Evolutionary conservation across 192 early-diverging fungal genomes (phyloP).

Genomic region (Haplosporangium gracile): DNA sequence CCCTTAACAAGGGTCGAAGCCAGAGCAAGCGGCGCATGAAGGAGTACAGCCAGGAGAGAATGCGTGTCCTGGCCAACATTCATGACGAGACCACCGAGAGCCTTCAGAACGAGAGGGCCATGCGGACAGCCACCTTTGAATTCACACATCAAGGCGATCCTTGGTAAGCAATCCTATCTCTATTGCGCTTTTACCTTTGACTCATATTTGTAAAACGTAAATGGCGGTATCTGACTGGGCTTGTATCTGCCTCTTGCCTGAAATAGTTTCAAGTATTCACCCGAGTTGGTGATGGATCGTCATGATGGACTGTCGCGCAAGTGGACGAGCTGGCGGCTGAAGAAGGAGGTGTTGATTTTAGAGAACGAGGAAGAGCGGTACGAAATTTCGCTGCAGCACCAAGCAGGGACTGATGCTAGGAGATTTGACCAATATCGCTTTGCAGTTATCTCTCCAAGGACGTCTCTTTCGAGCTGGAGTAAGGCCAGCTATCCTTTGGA

Average conservation of each 20-base stretch:
- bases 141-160: slow-evolving; percentile 70
- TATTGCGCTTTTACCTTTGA: background rate
- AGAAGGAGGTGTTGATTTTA: slow-evolving; percentile 53
- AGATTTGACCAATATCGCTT: slow-evolving; percentile 57
- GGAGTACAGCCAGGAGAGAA: slow-evolving; percentile 42
- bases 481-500: slow-evolving; percentile 35
- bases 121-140: slow-evolving; percentile 62
- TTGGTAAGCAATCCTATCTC: slow-evolving; percentile 55
- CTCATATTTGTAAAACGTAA: background rate
- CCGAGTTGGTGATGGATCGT: slow-evolving; percentile 60
- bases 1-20: slow-evolving; percentile 59
- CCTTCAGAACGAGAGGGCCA: slow-evolving; percentile 39
- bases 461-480: slow-evolving; percentile 48
- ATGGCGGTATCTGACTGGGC: background rate
- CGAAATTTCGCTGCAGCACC: slow-evolving; percentile 43
- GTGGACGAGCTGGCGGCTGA: slow-evolving; percentile 52
- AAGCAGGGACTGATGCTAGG: slow-evolving; percentile 43
- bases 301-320: slow-evolving; percentile 50
- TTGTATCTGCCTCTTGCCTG: background rate
- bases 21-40: slow-evolving; percentile 56
- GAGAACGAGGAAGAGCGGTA: slow-evolving; percentile 64
- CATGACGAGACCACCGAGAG: slow-evolving; percentile 46
- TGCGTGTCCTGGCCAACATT: slow-evolving; percentile 53
- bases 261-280: slow-evolving; percentile 68
- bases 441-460: slow-evolving; percentile 54